Evolutionary conservation across 2,329 filamentous ascomycete species (phyloP).

Genomic region (Pochonia chlamydosporia): DNA sequence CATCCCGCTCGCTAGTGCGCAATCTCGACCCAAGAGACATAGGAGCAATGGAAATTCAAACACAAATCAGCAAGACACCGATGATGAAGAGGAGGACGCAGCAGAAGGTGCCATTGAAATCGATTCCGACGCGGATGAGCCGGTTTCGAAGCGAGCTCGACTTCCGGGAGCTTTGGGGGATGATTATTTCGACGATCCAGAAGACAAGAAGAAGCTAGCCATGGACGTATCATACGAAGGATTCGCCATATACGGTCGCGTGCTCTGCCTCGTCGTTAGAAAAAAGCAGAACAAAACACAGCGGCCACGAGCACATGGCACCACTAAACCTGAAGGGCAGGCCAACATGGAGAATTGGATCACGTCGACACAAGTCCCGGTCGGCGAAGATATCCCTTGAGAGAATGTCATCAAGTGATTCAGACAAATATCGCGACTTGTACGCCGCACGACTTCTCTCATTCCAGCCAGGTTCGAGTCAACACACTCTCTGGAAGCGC

Average conservation of each 20-base stretch:
- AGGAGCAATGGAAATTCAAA: conserved; percentile 20
- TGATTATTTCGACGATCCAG: conserved; percentile 29
- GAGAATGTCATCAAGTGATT: not conserved
- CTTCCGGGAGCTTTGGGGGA: conserved; percentile 21
- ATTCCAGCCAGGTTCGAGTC: too few relatives aligned
- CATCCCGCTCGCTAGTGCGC: conserved; percentile 22
- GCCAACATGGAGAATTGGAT: conserved; percentile 84
- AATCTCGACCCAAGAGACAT: conserved; percentile 22
- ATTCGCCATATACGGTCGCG: conserved; percentile 90
- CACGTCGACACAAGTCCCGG: conserved; percentile 64
- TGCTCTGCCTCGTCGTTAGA: conserved; percentile 83
- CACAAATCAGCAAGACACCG: conserved; percentile 17
- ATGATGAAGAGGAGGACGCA: conserved; percentile 29
- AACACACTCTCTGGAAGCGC: not conserved
- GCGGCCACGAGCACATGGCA: conserved; percentile 22
- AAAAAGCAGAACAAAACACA: conserved; percentile 55
- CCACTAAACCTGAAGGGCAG: conserved; percentile 44
- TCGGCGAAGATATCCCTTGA: conserved; percentile 28
- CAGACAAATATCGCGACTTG: not conserved
- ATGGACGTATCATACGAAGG: conserved; percentile 89
- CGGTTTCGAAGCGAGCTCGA: conserved; percentile 39
- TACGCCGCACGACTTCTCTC: not conserved
- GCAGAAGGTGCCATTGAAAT: conserved; percentile 25
- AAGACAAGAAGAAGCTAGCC: conserved; percentile 86
- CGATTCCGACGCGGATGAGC: conserved; percentile 33